These are phyloP conservation scores for Coix lacrymajobi DNA, from an alignment of 176 grass and related monocot genomes.

Conservation along the genomic window DNA sequence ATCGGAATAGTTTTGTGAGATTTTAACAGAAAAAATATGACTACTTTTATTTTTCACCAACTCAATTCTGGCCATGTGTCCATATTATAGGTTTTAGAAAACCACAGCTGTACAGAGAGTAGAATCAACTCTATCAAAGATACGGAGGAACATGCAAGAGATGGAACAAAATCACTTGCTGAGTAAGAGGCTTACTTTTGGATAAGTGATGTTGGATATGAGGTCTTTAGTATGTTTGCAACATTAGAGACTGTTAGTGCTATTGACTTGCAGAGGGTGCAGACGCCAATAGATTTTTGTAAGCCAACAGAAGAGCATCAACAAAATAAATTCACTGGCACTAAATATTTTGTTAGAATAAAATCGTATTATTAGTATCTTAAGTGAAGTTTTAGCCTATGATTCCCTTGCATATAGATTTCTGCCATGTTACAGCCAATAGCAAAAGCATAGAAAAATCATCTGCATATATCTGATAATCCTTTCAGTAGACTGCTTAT, in stretches of 20 bases:
- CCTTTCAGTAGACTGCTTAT: too few relatives aligned
- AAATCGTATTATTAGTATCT: too few relatives aligned
- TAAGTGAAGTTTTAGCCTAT: too few relatives aligned
- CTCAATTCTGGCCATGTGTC: neutral
- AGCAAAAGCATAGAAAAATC: too few relatives aligned
- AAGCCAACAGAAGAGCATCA: constrained; percentile 16
- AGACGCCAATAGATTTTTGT: neutral
- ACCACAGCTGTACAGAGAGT: neutral
- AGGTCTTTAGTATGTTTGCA: neutral
- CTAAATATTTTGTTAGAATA: too few relatives aligned
- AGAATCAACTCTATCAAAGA: neutral
- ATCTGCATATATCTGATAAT: too few relatives aligned
- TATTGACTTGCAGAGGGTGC: constrained; percentile 27
- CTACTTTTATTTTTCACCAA: neutral
- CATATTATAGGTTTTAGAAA: neutral
- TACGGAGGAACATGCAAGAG: neutral
- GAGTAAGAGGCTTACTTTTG: constrained; percentile 15
- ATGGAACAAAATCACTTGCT: neutral
- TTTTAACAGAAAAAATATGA: too few relatives aligned
- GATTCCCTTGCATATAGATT: too few relatives aligned
- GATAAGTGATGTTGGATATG: constrained; percentile 20
- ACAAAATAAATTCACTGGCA: neutral
- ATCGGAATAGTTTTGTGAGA: too few relatives aligned
- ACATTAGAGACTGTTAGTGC: constrained; percentile 3
- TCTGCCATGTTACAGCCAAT: too few relatives aligned